Evolutionary conservation across 2,329 filamentous ascomycete genomes (phyloP).

Genomic region (Paecilomyces variotii): DNA sequence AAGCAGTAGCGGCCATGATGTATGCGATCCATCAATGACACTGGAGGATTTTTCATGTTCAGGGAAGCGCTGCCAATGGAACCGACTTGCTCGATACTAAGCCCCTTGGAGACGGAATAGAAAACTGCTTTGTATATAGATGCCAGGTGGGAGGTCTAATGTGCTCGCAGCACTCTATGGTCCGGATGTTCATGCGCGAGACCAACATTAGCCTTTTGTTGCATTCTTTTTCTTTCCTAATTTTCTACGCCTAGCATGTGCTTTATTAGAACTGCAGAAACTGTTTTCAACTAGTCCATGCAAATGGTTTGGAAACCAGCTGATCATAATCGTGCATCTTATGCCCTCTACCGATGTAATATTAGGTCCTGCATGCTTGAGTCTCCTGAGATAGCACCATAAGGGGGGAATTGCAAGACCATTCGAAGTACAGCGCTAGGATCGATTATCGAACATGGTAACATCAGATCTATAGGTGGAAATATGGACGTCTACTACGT

Average conservation of each 20-base stretch:
- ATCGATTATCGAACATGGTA: neutral
- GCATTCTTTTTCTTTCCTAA: conserved; percentile 11
- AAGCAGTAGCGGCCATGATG: conserved; percentile 47
- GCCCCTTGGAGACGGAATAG: conserved; percentile 10
- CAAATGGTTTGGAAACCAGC: neutral
- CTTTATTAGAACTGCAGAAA: conserved; percentile 13
- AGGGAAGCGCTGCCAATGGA: too few relatives aligned
- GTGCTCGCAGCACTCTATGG: conserved; percentile 21
- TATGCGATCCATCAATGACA: too few relatives aligned
- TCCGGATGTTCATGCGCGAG: conserved; percentile 20
- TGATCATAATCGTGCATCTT: too few relatives aligned
- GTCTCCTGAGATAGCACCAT: neutral
- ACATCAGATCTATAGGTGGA: neutral
- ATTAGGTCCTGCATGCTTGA: neutral
- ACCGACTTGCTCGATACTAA: too few relatives aligned
- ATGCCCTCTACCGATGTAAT: too few relatives aligned
- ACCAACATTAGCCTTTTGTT: conserved; percentile 25
- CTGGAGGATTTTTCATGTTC: too few relatives aligned
- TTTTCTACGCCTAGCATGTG: conserved; percentile 6
- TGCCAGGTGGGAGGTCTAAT: conserved; percentile 21
- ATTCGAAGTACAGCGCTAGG: neutral
- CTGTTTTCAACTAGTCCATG: conserved; percentile 7
- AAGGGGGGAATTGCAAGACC: neutral
- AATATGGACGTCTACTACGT: neutral
- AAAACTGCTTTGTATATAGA: conserved; percentile 37